These are phyloP conservation scores for Alloteropsis semialata DNA, from an alignment of 176 grass and related monocot species.

Conservation along the genomic window DNA sequence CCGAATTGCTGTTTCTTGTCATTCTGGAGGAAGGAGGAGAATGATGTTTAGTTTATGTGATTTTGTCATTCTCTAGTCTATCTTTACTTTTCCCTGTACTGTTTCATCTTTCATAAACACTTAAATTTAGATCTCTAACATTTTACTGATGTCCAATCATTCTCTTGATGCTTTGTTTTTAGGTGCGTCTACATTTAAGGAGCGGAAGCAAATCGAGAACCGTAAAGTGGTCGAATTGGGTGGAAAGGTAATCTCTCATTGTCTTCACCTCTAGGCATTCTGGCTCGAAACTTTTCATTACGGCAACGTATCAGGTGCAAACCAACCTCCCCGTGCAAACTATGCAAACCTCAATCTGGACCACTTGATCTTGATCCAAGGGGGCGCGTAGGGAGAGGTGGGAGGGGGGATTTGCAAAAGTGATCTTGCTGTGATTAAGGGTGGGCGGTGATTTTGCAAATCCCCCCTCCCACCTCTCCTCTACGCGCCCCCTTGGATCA, in stretches of 20 bases:
- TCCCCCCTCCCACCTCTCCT: too few species aligned
- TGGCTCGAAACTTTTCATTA: constrained; percentile 19
- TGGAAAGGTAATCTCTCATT: constrained; percentile 56
- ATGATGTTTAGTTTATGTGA: neutral
- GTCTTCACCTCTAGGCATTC: neutral
- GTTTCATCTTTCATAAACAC: neutral
- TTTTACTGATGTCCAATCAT: neutral
- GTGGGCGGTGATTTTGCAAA: too few species aligned
- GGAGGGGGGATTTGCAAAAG: too few species aligned
- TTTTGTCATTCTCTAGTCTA: constrained; percentile 10
- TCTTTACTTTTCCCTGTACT: neutral
- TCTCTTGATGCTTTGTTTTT: neutral
- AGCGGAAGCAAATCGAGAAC: constrained; percentile 77
- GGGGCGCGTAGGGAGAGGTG: too few species aligned
- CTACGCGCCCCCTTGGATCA: too few species aligned
- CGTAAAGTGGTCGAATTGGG: constrained; percentile 73
- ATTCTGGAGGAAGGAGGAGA: neutral
- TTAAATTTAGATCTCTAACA: neutral
- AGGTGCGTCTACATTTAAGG: constrained; percentile 90
- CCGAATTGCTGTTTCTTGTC: neutral
- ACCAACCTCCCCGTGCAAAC: too few species aligned
- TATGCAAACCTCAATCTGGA: too few species aligned
- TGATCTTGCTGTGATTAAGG: too few species aligned
- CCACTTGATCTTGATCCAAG: too few species aligned
- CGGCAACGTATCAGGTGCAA: too few species aligned